phyloP scores from a whole-genome alignment of 2,329 filamentous ascomycete species.

The Claviceps pazoutovae region DNA sequence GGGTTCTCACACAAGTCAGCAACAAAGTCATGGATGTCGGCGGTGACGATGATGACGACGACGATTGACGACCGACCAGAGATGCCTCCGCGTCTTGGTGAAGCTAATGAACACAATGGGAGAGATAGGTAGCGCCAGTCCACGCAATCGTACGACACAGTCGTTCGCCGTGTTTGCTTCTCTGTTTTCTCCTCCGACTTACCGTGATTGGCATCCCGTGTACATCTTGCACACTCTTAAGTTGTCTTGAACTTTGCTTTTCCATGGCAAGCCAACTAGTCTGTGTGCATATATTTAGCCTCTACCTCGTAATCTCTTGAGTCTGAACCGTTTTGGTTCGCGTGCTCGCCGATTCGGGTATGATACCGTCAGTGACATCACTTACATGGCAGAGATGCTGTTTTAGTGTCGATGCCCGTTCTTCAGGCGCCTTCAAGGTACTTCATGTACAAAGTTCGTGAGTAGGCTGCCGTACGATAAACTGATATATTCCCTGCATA shows the following conservation, averaged over 20 bases:
- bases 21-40: conserved; percentile 76
- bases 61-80: conserved; percentile 19
- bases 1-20: conserved; percentile 61
- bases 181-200: neutral
- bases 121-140: neutral
- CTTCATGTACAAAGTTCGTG: conserved; percentile 15
- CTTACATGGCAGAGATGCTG: conserved; percentile 13
- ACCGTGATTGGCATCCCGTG: neutral
- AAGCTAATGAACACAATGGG: conserved; percentile 1
- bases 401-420: conserved; percentile 14
- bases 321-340: conserved; percentile 37
- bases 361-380: conserved; percentile 18
- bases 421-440: conserved; percentile 23
- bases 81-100: neutral
- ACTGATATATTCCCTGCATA: conserved; percentile 16
- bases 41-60: conserved; percentile 38
- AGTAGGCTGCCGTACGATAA: conserved; percentile 13
- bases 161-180: neutral
- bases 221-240: conserved; percentile 74
- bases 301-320: conserved; percentile 26
- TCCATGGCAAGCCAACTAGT: conserved; percentile 90
- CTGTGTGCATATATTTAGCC: conserved; percentile 75
- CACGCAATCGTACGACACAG: neutral
- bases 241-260: conserved; percentile 65
- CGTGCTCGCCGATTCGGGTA: conserved; percentile 14